phyloP scores from a whole-genome alignment of 2,329 filamentous ascomycete genomes.

The Penicillium thymicola region DNA sequence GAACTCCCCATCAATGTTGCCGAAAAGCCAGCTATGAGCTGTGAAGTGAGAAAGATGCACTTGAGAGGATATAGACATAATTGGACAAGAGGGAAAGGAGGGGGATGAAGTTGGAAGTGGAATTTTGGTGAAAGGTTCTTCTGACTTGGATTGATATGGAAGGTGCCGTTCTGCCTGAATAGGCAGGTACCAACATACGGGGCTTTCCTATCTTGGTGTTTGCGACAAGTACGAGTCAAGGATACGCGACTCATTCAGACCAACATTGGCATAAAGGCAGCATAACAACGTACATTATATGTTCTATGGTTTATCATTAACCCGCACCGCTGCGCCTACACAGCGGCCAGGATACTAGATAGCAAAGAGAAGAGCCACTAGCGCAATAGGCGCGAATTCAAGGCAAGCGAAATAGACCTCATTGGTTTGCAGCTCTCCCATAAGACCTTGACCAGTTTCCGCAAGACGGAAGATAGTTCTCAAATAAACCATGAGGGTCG shows the following conservation, averaged over 20 bases:
- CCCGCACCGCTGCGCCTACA: not conserved
- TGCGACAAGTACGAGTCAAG: not conserved
- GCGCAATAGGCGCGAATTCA: slow-evolving; percentile 17
- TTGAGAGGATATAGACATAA: not conserved
- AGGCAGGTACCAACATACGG: not conserved
- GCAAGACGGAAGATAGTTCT: slow-evolving; percentile 17
- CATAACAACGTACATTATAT: not conserved
- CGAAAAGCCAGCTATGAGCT: not conserved
- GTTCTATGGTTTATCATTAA: not conserved
- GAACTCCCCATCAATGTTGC: not conserved
- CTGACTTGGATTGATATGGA: not conserved
- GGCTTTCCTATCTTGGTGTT: not conserved
- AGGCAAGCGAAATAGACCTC: slow-evolving; percentile 18
- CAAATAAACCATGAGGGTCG: slow-evolving; percentile 16
- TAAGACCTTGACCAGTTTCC: slow-evolving; percentile 12
- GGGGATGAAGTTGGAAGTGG: not conserved
- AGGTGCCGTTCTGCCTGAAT: not conserved
- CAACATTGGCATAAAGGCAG: no score
- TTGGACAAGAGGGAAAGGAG: not conserved
- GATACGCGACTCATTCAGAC: not conserved
- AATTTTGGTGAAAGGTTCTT: not conserved
- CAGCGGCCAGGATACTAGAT: slow-evolving; percentile 16
- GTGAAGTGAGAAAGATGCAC: not conserved
- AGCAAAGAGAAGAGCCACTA: slow-evolving; percentile 12
- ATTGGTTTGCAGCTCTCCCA: slow-evolving; percentile 11